These are phyloP conservation scores for Rubia tinctorum DNA, from an alignment of 305 asterid species.

Conservation along the genomic window DNA sequence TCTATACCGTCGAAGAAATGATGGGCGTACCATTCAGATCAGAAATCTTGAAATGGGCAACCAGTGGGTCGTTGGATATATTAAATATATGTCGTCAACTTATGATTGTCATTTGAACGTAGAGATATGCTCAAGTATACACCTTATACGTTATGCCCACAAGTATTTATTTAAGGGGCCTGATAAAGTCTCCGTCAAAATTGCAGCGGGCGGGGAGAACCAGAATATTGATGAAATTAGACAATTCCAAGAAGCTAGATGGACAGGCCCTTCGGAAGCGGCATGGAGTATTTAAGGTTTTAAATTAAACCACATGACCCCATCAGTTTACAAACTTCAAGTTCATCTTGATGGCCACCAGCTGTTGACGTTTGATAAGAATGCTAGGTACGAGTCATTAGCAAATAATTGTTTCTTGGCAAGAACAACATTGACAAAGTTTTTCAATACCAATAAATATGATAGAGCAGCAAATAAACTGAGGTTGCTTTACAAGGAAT, in stretches of 20 bases:
- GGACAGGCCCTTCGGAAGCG: neutral
- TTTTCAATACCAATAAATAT: neutral
- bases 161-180: neutral
- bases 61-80: neutral
- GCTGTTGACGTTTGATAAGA: neutral
- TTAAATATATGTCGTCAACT: neutral
- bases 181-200: neutral
- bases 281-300: neutral
- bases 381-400: neutral
- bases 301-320: neutral
- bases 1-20: neutral
- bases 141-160: neutral
- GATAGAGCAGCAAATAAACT: neutral
- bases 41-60: neutral
- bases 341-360: neutral
- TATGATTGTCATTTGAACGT: neutral
- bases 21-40: neutral
- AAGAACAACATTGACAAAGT: neutral
- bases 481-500: neutral
- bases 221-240: neutral
- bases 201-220: accelerated
- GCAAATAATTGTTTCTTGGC: neutral
- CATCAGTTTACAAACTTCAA: neutral
- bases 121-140: neutral
- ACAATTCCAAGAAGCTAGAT: neutral